Base-by-base conservation (phyloP, 1,284 basidiomycete species). In the Hemileia vastatrix region DNA sequence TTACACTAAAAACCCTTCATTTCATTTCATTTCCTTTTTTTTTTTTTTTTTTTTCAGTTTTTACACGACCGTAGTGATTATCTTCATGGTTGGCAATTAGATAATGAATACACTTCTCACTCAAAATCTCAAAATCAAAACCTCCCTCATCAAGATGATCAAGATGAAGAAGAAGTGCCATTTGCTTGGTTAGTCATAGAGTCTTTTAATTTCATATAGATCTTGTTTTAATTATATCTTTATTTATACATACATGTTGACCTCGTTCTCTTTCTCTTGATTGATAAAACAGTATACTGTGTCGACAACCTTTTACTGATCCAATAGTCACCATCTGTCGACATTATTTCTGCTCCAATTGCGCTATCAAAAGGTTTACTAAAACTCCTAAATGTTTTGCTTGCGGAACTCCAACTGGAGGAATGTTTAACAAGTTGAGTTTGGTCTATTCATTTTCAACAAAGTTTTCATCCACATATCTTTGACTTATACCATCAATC, bases 51-150 rank as follows among this genome's bases (percentile, higher is more conserved):
- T 64, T 53, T 63, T 65, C 63, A 72, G 65, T 74, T 71, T 71
- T 69, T 72, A 43, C 76, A 74, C 68, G 73, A 77, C 87, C 77
- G 82, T 53, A 80, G 80, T 60, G 82, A 83, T 72, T 96, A 99
- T 78, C 84, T 98, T 32, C 87, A 88, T 8, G 95, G 95, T 48
- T 99, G 95, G 95, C 94, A 99, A 78, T 82, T 99, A 58, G 93
- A 97, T 79, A 78, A 72, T 47, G 71, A 71, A 18, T 75, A 72
- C 55, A 54, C 43, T 68, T 77, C 2, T 72, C 76, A 24, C 71
- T 76, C 40, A 18, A 51, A 40, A 18, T 40, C 47, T 18, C 31
- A 47, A 8, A 32, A 11, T 11, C 23, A 18, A 18, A n/a, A n/a
- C n/a, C n/a, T n/a, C n/a, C n/a, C n/a, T n/a, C n/a, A n/a, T n/a